These are phyloP conservation scores for Hypoxylon rickii DNA, from an alignment of 495 filamentous ascomycete genomes.

Conservation along the genomic window DNA sequence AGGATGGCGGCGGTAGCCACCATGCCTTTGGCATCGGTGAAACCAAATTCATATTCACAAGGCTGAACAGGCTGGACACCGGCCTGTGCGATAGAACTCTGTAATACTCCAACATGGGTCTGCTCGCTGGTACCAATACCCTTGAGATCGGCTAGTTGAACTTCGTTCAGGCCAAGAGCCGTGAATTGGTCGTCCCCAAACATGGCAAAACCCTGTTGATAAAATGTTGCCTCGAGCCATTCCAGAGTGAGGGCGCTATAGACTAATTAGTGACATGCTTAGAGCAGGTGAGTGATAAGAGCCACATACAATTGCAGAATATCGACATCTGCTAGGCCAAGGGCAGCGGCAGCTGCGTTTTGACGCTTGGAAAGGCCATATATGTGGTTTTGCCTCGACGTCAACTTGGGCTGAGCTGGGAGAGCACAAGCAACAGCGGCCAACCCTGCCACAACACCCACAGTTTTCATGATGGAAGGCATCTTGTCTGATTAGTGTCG, in stretches of 20 bases:
- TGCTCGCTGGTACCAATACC: conserved; percentile 59
- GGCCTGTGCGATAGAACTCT: conserved; percentile 56
- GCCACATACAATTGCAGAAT: conserved; percentile 71
- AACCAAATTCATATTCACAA: conserved; percentile 66
- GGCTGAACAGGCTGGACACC: conserved; percentile 61
- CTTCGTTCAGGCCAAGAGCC: conserved; percentile 56
- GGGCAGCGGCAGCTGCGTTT: conserved; percentile 55
- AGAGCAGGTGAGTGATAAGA: not conserved
- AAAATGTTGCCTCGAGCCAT: conserved; percentile 66
- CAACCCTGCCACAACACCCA: conserved; percentile 49
- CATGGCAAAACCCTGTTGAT: conserved; percentile 63
- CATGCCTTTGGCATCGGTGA: conserved; percentile 63
- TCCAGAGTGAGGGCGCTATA: conserved; percentile 66
- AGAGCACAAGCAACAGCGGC: conserved; percentile 49
- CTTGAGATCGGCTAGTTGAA: conserved; percentile 54
- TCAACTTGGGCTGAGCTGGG: conserved; percentile 52
- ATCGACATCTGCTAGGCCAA: conserved; percentile 63
- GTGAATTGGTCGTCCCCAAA: conserved; percentile 63
- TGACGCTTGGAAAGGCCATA: conserved; percentile 55
- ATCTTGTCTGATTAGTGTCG: conserved; percentile 43
- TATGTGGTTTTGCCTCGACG: conserved; percentile 45
- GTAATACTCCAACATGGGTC: conserved; percentile 61
- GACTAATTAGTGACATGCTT: conserved; percentile 17
- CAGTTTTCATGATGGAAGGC: conserved; percentile 52
- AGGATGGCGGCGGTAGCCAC: conserved; percentile 63